These are phyloP conservation scores for Amyloporia xantha DNA, from an alignment of 768 basidiomycete species.

Conservation along the genomic window DNA sequence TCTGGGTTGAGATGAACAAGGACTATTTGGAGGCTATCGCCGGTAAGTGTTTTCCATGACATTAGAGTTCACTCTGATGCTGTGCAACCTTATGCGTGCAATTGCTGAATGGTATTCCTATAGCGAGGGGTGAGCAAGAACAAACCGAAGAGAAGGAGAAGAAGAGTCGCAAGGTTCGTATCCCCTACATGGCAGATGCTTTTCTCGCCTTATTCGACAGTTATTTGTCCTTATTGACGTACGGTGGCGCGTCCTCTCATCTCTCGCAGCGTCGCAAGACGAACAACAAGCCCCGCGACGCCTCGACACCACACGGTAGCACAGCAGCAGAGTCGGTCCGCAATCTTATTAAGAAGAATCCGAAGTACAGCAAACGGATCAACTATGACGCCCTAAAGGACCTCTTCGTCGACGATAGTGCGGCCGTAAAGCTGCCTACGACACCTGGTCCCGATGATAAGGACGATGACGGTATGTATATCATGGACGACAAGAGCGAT, in stretches of 20 bases:
- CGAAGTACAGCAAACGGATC: constrained; percentile 86
- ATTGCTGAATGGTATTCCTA: constrained; percentile 39
- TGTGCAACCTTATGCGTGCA: constrained; percentile 5
- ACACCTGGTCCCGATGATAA: constrained; percentile 35
- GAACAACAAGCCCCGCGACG: constrained; percentile 60
- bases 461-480: constrained; percentile 46
- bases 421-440: constrained; percentile 11
- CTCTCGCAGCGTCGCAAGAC: constrained; percentile 60
- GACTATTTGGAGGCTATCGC: constrained; percentile 88
- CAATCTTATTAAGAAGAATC: constrained; percentile 76
- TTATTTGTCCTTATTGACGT: constrained; percentile 8
- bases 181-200: constrained; percentile 32
- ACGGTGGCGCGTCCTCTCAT: constrained; percentile 1
- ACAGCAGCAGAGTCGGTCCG: constrained; percentile 75
- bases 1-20: constrained; percentile 91
- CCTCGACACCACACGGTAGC: constrained; percentile 58
- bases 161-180: constrained; percentile 77
- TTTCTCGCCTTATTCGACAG: constrained; percentile 17
- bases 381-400: constrained; percentile 87
- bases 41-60: constrained; percentile 40
- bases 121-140: constrained; percentile 63
- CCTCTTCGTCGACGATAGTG: constrained; percentile 42
- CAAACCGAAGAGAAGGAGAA: constrained; percentile 29
- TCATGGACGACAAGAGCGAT: constrained; percentile 41
- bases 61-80: neutral